These are phyloP conservation scores for Crithidia expoeki DNA, from an alignment of 208 protist species.

Conservation along the genomic window DNA sequence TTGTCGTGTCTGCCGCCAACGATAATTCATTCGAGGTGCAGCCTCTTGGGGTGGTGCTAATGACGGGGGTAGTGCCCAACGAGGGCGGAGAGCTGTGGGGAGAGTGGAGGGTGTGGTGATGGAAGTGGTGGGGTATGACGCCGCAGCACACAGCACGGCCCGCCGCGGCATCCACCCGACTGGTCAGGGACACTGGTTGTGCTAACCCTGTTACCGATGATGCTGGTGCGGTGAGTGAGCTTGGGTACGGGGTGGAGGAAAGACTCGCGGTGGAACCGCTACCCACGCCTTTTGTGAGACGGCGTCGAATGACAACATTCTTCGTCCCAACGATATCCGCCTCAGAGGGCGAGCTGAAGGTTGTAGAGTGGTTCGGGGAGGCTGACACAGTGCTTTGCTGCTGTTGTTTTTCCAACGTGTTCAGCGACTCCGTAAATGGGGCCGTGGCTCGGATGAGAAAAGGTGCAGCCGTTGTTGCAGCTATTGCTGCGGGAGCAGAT, in stretches of 20 bases:
- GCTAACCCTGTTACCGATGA: not conserved
- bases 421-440: not conserved
- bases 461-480: not conserved
- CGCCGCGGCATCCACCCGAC: not conserved
- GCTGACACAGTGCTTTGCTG: not conserved
- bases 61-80: not conserved
- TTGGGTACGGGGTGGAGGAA: not conserved
- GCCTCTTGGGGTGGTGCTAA: not conserved
- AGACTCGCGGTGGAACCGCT: not conserved
- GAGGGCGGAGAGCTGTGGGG: not conserved
- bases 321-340: constrained; percentile 4
- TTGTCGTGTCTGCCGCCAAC: not conserved
- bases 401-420: not conserved
- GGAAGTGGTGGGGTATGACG: constrained; percentile 1
- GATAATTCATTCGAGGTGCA: not conserved
- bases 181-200: not conserved
- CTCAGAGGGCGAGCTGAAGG: not conserved
- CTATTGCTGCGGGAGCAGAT: not conserved
- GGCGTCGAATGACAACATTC: constrained; percentile 5
- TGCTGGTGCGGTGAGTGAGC: not conserved
- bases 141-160: too few species aligned
- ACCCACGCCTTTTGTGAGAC: not conserved
- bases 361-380: not conserved
- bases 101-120: constrained; percentile 7
- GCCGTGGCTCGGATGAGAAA: not conserved